A percentile compares a stretch with the other conserved stretches of the same genome.
Evolutionary conservation across 75 land plant species (phyloP).

Genomic region (Picea sitchensis): DNA sequence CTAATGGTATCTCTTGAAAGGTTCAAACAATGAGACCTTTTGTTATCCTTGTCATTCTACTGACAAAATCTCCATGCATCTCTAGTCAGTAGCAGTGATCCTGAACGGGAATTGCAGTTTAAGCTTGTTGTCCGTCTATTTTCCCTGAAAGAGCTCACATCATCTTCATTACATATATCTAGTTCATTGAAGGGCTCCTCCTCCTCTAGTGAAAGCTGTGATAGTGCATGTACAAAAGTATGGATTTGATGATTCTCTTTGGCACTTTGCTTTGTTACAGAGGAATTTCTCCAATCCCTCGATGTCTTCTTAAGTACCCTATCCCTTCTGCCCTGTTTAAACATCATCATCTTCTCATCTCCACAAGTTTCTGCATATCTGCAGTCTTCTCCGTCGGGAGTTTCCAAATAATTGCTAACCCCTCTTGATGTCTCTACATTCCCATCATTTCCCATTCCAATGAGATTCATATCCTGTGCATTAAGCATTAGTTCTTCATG

Average conservation of each 20-base stretch:
- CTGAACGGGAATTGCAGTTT: slow-evolving; percentile 10
- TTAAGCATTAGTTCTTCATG: too few species aligned
- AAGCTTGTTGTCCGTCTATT: neutral
- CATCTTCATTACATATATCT: neutral
- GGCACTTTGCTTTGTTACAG: neutral
- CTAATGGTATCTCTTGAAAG: slow-evolving; percentile 14
- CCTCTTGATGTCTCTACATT: slow-evolving; percentile 8
- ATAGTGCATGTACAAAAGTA: neutral
- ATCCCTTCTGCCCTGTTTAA: neutral
- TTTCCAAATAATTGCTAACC: neutral
- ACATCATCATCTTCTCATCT: neutral
- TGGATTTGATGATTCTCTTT: neutral
- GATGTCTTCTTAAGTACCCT: neutral
- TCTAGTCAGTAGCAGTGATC: slow-evolving; percentile 20
- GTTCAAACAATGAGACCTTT: slow-evolving; percentile 21
- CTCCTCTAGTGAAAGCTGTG: slow-evolving; percentile 16
- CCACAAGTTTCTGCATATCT: neutral
- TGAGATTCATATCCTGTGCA: neutral
- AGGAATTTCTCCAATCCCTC: neutral
- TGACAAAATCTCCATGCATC: neutral
- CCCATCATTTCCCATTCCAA: slow-evolving; percentile 49
- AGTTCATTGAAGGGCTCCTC: slow-evolving; percentile 15
- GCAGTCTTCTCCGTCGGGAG: too few species aligned
- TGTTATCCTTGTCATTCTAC: neutral
- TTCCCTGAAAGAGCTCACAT: neutral